phyloP scores from a whole-genome alignment of 768 basidiomycete species.

The Tulasnella sp. region DNA sequence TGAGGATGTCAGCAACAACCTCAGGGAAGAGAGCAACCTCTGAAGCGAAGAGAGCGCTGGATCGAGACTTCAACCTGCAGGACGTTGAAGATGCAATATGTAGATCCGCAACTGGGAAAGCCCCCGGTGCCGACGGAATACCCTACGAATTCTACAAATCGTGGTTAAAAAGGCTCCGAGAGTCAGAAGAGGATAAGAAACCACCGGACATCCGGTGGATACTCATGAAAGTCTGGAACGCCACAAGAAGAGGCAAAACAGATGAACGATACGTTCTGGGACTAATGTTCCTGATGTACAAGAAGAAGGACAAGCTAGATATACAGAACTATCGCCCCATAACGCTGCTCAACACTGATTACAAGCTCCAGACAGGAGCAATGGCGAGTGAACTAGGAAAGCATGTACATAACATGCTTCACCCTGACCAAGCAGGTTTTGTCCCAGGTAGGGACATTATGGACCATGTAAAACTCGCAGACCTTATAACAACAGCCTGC shows the following conservation, averaged over 20 bases:
- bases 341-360: slow-evolving; percentile 13
- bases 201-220: neutral
- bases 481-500: slow-evolving; percentile 6
- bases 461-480: slow-evolving; percentile 20
- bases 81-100: too few relatives aligned
- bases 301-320: slow-evolving; percentile 1
- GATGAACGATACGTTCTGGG: neutral
- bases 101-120: too few relatives aligned
- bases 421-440: slow-evolving; percentile 20
- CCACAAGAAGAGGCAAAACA: neutral
- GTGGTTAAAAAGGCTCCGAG: neutral
- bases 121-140: neutral
- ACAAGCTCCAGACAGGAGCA: slow-evolving; percentile 16
- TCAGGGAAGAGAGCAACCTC: neutral
- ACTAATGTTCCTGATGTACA: slow-evolving; percentile 19
- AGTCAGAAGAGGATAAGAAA: neutral
- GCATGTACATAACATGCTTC: neutral
- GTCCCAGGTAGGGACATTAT: slow-evolving; percentile 16
- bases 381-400: neutral
- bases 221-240: neutral
- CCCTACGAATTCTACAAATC: slow-evolving; percentile 23
- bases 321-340: slow-evolving; percentile 24
- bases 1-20: neutral
- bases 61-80: neutral
- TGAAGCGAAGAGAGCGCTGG: neutral